Conservation (phyloP, 805 yeast genomes). For the Saccharomycopsis capsularis region DNA sequence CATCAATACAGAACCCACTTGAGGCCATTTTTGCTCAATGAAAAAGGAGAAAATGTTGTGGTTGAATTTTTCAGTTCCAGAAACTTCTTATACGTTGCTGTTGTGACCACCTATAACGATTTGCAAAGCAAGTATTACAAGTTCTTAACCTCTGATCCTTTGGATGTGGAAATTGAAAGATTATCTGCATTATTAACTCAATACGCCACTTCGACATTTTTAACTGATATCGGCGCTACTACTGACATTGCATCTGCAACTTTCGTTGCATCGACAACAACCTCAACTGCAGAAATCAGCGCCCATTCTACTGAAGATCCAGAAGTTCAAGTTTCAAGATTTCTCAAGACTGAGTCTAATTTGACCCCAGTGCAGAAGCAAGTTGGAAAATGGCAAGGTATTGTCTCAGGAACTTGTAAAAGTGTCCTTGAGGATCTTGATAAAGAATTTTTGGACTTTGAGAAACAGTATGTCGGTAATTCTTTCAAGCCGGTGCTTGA, state of each 20-base stretch:
- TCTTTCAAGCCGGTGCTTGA: constrained; percentile 12
- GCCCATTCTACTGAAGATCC: no score
- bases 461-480: constrained; percentile 11
- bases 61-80: background rate
- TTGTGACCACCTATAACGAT: background rate
- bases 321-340: no score
- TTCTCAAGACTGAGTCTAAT: no score
- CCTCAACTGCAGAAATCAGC: no score
- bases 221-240: constrained; percentile 2
- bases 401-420: constrained; percentile 15
- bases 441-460: constrained; percentile 12
- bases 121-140: constrained; percentile 10
- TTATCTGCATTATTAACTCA: constrained; percentile 14
- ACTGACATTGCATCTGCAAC: background rate
- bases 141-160: constrained; percentile 19
- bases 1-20: background rate
- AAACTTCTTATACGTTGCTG: background rate
- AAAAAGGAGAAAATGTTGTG: background rate
- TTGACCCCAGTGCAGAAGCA: constrained; percentile 15
- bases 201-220: constrained; percentile 4
- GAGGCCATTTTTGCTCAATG: background rate
- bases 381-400: constrained; percentile 11
- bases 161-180: constrained; percentile 19
- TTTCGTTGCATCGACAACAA: no score
- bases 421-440: constrained; percentile 16